Percentiles rank a stretch among this genome's conserved stretches.
Conservation (phyloP, 495 filamentous ascomycete genomes). For the Penicillium soppii region DNA sequence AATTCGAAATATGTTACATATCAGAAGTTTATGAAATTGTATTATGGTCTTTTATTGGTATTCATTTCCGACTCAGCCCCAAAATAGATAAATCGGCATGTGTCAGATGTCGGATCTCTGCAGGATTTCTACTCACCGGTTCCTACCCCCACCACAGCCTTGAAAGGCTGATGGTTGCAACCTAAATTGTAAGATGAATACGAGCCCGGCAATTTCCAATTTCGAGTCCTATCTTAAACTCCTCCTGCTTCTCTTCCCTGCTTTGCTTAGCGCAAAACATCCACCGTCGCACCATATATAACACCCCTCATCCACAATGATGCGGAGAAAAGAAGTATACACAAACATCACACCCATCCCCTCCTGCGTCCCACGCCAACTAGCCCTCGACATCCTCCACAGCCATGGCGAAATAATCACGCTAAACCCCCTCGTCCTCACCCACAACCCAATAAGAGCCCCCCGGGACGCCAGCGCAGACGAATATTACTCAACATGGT, state of each 20-base stretch:
- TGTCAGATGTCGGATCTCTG: too few relatives aligned
- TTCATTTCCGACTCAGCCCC: too few relatives aligned
- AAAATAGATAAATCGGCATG: too few relatives aligned
- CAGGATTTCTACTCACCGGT: too few relatives aligned
- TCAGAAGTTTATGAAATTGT: too few relatives aligned
- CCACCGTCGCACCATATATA: too few relatives aligned
- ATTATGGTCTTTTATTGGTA: too few relatives aligned
- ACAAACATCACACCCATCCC: slow-evolving; percentile 74
- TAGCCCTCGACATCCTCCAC: slow-evolving; percentile 68
- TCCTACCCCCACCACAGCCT: too few relatives aligned
- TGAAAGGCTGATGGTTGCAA: too few relatives aligned
- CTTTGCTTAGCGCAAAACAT: too few relatives aligned
- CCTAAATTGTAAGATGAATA: too few relatives aligned
- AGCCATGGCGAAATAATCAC: slow-evolving; percentile 76
- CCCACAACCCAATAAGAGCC: slow-evolving; percentile 60
- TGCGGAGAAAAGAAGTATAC: slow-evolving; percentile 31
- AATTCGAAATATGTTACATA: slow-evolving; percentile 18
- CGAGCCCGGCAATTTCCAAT: too few relatives aligned
- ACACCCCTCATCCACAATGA: slow-evolving; percentile 13
- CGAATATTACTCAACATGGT: slow-evolving; percentile 69
- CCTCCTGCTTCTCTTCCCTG: background rate
- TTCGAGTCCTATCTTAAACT: background rate
- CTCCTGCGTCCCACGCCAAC: slow-evolving; percentile 59
- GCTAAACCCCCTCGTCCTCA: slow-evolving; percentile 74
- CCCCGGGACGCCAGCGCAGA: slow-evolving; percentile 62